A percentile compares a stretch with the other conserved stretches of the same genome.
Conservation (phyloP, 345 rosid species). For the Eucalyptus fibrosa region DNA sequence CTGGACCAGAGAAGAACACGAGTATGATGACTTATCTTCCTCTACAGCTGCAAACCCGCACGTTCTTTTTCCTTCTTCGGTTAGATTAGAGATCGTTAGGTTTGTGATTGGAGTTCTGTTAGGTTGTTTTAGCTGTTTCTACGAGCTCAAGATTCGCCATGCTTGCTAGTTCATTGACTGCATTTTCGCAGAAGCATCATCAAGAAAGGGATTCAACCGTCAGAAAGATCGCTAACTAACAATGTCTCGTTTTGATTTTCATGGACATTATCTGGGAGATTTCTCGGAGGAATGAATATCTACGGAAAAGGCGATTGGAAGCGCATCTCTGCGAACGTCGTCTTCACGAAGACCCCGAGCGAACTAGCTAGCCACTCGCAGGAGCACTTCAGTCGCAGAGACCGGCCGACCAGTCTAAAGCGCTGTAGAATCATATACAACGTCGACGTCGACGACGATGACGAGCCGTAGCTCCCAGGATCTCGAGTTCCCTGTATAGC, state of each 20-base stretch:
- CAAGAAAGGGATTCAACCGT: not conserved
- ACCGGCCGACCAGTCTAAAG: not conserved
- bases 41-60: not conserved
- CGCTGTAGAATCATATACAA: not conserved
- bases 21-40: not conserved
- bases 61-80: not conserved
- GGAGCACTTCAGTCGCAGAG: not conserved
- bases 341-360: not conserved
- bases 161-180: not conserved
- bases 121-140: not conserved
- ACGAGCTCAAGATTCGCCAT: not conserved
- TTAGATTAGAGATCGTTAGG: not conserved
- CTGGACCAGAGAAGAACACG: not conserved
- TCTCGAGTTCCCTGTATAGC: not conserved
- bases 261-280: not conserved
- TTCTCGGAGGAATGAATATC: not conserved
- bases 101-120: not conserved
- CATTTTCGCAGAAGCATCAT: not conserved
- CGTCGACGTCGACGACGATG: not conserved
- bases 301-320: constrained; percentile 1
- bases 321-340: not conserved
- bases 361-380: constrained; percentile 5
- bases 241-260: not conserved
- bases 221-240: not conserved
- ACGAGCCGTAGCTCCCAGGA: not conserved